Evolutionary conservation across 257 asterid species (phyloP).

Genomic region (Petunia secreta): DNA sequence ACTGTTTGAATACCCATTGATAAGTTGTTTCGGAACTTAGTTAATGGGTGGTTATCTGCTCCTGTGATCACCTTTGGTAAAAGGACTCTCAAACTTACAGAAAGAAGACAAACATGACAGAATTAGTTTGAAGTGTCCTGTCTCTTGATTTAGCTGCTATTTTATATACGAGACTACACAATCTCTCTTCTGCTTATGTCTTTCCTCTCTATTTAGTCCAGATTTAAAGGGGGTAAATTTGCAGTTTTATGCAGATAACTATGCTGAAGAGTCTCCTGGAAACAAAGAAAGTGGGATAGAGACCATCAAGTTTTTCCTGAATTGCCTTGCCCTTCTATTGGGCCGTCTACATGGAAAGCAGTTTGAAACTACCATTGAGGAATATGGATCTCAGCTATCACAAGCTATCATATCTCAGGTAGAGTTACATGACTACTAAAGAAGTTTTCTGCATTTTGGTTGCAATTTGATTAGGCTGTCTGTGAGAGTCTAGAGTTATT

Average conservation of each 20-base stretch:
- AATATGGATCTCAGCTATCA: constrained; percentile 69
- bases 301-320: constrained; percentile 74
- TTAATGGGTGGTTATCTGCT: background rate
- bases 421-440: constrained; percentile 32
- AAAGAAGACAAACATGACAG: constrained; percentile 6
- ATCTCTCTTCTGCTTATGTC: constrained; percentile 10
- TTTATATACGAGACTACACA: background rate
- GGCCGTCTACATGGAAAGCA: constrained; percentile 69
- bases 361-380: constrained; percentile 59
- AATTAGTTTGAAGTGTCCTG: constrained; percentile 6
- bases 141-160: background rate
- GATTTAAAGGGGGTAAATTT: constrained; percentile 21
- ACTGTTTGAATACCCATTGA: constrained; percentile 1
- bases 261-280: constrained; percentile 51
- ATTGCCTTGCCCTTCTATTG: constrained; percentile 79
- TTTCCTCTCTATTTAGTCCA: constrained; percentile 20
- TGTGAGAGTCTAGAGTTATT: background rate
- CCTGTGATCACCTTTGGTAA: background rate
- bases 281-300: constrained; percentile 60
- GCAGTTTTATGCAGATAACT: constrained; percentile 77
- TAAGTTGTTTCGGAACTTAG: background rate
- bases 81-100: constrained; percentile 1
- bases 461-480: background rate
- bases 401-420: constrained; percentile 84
- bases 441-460: constrained; percentile 13